These are phyloP conservation scores for Helotiales sp. DNA, from an alignment of 2,329 filamentous ascomycete genomes.

Conservation along the genomic window DNA sequence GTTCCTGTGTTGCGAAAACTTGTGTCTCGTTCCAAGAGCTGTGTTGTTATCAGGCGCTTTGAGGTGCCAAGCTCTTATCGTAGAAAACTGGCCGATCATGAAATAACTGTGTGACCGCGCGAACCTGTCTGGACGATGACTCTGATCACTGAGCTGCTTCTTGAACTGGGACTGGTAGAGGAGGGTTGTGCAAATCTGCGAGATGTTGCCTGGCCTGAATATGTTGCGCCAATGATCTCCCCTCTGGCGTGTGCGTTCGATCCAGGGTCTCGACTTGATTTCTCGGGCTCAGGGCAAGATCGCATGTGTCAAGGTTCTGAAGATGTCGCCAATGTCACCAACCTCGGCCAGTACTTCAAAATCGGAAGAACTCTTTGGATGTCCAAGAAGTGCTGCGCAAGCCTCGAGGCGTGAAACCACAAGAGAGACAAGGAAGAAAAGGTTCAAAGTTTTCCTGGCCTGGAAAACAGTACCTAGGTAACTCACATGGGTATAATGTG, in stretches of 20 bases:
- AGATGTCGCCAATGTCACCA: neutral
- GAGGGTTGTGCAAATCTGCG: constrained; percentile 12
- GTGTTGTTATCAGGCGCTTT: constrained; percentile 25
- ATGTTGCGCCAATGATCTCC: constrained; percentile 34
- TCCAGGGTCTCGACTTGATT: constrained; percentile 13
- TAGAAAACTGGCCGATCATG: constrained; percentile 11
- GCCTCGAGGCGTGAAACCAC: neutral
- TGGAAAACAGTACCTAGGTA: neutral
- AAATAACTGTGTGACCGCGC: constrained; percentile 10
- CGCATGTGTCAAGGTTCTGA: constrained; percentile 10
- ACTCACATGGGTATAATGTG: constrained; percentile 22
- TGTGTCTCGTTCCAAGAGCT: neutral
- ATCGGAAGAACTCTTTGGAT: neutral
- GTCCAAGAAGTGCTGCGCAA: neutral
- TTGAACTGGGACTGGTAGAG: constrained; percentile 8
- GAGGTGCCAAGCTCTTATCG: constrained; percentile 20
- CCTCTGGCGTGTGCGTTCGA: constrained; percentile 28
- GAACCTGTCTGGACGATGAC: constrained; percentile 15
- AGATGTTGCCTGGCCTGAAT: constrained; percentile 24
- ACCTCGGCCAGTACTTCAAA: neutral
- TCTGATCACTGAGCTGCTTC: constrained; percentile 1
- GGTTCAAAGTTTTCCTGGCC: neutral
- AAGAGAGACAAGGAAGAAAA: neutral
- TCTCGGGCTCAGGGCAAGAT: constrained; percentile 13
- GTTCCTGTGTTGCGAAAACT: constrained; percentile 9